Evolutionary conservation across 2,329 filamentous ascomycete species (phyloP), one percentile per base, ranked within the genome.

Genomic region (Ceratocystis lukuohia): DNA sequence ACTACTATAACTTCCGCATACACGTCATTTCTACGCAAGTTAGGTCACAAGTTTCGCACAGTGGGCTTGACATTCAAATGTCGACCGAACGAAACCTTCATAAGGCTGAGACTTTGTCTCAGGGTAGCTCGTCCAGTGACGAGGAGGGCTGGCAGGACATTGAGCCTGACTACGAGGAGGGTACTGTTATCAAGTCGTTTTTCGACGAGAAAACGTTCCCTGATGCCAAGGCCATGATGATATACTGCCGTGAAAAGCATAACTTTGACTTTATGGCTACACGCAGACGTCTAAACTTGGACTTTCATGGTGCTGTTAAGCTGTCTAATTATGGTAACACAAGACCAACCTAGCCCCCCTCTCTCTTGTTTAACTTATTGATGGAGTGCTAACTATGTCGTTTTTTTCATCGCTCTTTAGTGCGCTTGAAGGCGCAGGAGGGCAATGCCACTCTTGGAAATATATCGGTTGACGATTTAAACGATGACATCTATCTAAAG

Each of bases 401-500:
- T 67, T 28, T 53, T 15, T 12, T 15, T 50, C 17, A 41, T 22
- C 48, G 6, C 6, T n/a, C 12, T 12, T 48, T 64, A 81, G 79
- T 85, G 65, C 80, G 82, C 68, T 74, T 76, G 68, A 74, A 73
- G 25, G 78, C 78, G 25, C 77, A 77, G 65, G 76, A 80, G 46
- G 76, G 77, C 53, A 71, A 74, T 44, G 53, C 76, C 5, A 73
- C 84, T 2, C 84, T 84, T 0, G 79, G 82, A 67, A 76, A 87
- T 56, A 85, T 89, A 67, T 80, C 84, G 2, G 78, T 78, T 45
- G 77, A 79, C 1, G 79, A 85, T 30, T 85, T 96, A 69, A 80
- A 85, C n/a, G 84, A 91, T 69, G 93, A 97, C 69, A 81, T 82
- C 70, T 95, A 86, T 72, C 80, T 99, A 67, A 88, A 88, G 73